phyloP scores from a whole-genome alignment of 805 yeast genomes.

The Wickerhamomyces tratensis region DNA sequence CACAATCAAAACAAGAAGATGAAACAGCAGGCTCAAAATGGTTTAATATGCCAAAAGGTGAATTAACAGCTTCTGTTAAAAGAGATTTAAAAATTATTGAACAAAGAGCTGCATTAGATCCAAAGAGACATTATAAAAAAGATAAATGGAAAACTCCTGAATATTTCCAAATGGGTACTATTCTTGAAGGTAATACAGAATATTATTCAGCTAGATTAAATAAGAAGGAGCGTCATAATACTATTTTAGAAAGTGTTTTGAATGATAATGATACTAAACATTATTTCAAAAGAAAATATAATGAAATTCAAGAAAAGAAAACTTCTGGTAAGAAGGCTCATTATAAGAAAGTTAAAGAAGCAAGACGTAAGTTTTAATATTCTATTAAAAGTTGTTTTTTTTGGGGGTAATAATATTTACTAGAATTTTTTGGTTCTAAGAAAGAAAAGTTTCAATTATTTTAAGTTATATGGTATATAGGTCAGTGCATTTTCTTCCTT shows the following conservation, averaged over 20 bases:
- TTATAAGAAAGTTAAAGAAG: conserved; percentile 52
- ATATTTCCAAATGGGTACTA: conserved; percentile 81
- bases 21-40: conserved; percentile 48
- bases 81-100: conserved; percentile 72
- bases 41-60: conserved; percentile 75
- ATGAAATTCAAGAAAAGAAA: conserved; percentile 61
- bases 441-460: no score
- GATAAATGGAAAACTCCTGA: conserved; percentile 73
- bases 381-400: no score
- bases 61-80: conserved; percentile 59
- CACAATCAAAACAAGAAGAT: conserved; percentile 6
- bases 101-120: conserved; percentile 87
- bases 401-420: not conserved
- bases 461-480: no score
- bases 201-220: conserved; percentile 58
- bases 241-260: conserved; percentile 76
- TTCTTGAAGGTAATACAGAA: conserved; percentile 75
- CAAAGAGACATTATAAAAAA: conserved; percentile 89
- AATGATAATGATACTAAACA: conserved; percentile 58
- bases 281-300: conserved; percentile 79
- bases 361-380: conserved; percentile 38
- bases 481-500: no score
- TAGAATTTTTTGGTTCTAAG: no score
- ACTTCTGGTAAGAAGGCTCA: conserved; percentile 58
- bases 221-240: conserved; percentile 63